Base-by-base conservation (phyloP, 179 eudicot genomes). In the Gypsophila paniculata region DNA sequence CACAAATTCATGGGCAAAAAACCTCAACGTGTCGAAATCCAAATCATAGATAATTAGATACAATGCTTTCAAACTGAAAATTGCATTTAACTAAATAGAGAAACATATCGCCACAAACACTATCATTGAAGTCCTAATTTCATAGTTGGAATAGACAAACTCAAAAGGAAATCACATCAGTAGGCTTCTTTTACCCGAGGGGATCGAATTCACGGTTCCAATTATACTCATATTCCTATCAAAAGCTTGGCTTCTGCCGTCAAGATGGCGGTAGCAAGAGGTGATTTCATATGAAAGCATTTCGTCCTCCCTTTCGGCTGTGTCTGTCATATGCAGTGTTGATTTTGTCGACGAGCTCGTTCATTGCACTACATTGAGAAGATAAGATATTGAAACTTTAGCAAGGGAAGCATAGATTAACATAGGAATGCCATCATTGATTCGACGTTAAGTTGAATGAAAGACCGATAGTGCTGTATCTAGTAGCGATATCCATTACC, bases 321-420 rank as follows among this genome's bases (percentile, higher is more conserved):
- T 87, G 86, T 84, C 88, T 88, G 76, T 91, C 97, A 75, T 86
- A 94, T 68, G 97, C 88, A 65, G 81, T 86, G 85, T 88, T 88
- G 86, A 94, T 84, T 79, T 91, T 91, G 81, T 91, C 91, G 17
- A 91, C 97, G 74, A 91, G 82, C 78, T 94, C 99, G 66, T 91
- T 88, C 97, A 91, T 91, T 18, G 97, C 77, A 77, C 99, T 94
- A 83, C 76, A 55, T 5, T 23, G 15, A 46, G 34, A 63, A 63
- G 3, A n/a, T 8, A 9, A 46, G 12, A 12, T 4, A 10, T 46
- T 44, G 8, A 44, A 1, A 44, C 44, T 11, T 10, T 6, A 39
- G 68, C 46, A 39, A 17, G 11, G 1, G 4, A 39, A 64, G 13
- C 32, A 46, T 15, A 8, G 3, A 10, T 34, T 15, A 5, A 34